Percentiles rank a stretch among this genome's conserved stretches.
Conservation (phyloP, 176 grass and related monocot genomes). For the Triticum turgidum region DNA sequence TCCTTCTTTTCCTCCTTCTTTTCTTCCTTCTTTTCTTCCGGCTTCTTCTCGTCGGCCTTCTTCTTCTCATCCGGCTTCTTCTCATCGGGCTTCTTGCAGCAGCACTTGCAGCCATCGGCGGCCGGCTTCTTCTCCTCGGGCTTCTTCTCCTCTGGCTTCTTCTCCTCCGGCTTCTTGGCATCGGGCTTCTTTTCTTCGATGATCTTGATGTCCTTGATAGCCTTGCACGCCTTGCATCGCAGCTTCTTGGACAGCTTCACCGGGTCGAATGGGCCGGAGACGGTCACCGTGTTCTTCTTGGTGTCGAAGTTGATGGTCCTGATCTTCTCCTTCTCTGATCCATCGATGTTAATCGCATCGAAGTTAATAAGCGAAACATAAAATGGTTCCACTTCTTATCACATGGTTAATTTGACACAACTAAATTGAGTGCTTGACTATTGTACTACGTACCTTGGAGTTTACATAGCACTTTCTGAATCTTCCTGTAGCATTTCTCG, state of each 20-base stretch:
- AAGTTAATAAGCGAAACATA: neutral
- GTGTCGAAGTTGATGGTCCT: slow-evolving; percentile 18
- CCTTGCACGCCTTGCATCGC: slow-evolving; percentile 41
- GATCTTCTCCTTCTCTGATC: slow-evolving; percentile 47
- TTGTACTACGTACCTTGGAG: slow-evolving; percentile 26
- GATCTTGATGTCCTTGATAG: slow-evolving; percentile 43
- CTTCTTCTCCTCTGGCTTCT: slow-evolving; percentile 18
- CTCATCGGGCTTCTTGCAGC: slow-evolving; percentile 2
- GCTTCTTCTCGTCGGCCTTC: neutral
- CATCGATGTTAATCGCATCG: neutral
- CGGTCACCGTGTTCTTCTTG: slow-evolving; percentile 23
- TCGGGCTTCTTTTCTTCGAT: neutral
- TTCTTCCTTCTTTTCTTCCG: neutral
- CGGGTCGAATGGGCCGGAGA: slow-evolving; percentile 37
- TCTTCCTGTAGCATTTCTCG: slow-evolving; percentile 44
- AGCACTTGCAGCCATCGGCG: neutral
- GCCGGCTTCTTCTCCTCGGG: neutral
- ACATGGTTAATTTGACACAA: neutral
- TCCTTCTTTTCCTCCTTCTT: neutral
- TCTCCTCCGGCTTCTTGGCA: slow-evolving; percentile 2
- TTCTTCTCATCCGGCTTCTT: slow-evolving; percentile 28
- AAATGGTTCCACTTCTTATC: neutral
- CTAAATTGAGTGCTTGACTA: neutral
- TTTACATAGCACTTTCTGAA: slow-evolving; percentile 45
- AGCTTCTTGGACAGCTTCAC: slow-evolving; percentile 35